Percentiles rank a stretch among this genome's conserved stretches.
phyloP scores from a whole-genome alignment of 2,329 filamentous ascomycete species.

The Cyphellophora europaea region DNA sequence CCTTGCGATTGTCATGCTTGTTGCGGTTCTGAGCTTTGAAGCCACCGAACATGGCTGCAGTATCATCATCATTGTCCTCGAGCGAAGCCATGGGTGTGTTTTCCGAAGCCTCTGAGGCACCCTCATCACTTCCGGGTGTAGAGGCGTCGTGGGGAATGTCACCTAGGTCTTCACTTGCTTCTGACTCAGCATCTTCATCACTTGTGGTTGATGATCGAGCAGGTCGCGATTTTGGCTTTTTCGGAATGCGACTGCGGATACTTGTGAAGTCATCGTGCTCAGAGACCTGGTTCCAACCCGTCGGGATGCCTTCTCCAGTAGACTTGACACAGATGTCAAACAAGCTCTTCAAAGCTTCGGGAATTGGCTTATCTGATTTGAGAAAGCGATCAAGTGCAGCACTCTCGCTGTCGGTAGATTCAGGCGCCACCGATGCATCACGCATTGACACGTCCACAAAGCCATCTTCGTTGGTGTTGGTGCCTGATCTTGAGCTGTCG shows the following conservation, averaged over 20 bases:
- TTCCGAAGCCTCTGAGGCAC: conserved; percentile 13
- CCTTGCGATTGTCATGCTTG: conserved; percentile 18
- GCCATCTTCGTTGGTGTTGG: conserved; percentile 67
- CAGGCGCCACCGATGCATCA: conserved; percentile 40
- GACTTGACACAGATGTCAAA: conserved; percentile 67
- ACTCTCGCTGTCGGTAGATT: conserved; percentile 19
- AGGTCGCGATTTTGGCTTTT: conserved; percentile 15
- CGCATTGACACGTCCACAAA: conserved; percentile 86
- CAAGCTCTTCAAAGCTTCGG: conserved; percentile 55
- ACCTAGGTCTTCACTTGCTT: conserved; percentile 20
- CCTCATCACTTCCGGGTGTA: conserved; percentile 25
- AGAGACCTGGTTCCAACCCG: conserved; percentile 54
- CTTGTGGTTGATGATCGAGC: conserved; percentile 8
- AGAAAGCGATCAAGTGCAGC: conserved; percentile 31
- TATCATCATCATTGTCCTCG: conserved; percentile 22
- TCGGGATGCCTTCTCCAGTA: conserved; percentile 52
- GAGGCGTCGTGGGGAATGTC: conserved; percentile 20
- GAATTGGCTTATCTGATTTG: conserved; percentile 49
- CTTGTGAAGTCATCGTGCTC: conserved; percentile 14
- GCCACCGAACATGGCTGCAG: conserved; percentile 15
- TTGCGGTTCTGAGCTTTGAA: conserved; percentile 11
- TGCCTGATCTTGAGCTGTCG: conserved; percentile 56
- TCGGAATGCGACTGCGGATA: conserved; percentile 11
- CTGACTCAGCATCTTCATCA: conserved; percentile 18
- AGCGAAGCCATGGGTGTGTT: conserved; percentile 14